These are phyloP conservation scores for Neospora caninum DNA, from an alignment of 169 alveolate genomes.

Conservation along the genomic window DNA sequence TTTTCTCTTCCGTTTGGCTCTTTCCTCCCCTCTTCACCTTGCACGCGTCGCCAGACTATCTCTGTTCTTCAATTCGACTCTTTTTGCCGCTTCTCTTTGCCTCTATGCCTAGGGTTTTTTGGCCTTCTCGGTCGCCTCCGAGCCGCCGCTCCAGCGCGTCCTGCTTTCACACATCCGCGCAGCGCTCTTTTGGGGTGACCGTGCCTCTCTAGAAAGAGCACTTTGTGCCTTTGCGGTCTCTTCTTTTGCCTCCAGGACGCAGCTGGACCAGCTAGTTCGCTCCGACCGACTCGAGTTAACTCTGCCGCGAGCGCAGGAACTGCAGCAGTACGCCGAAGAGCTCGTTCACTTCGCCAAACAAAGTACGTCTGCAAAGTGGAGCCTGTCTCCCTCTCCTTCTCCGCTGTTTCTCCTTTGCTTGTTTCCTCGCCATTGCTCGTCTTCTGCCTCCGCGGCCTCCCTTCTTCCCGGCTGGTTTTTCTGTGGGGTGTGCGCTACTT, in stretches of 20 bases:
- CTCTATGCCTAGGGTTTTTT: no score
- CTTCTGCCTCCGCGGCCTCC: no score
- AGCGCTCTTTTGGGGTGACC: not conserved
- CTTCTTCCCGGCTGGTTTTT: no score
- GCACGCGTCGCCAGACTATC: no score
- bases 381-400: slow-evolving; percentile 72
- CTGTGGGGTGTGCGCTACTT: no score
- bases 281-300: slow-evolving; percentile 85
- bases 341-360: slow-evolving; percentile 83
- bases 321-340: slow-evolving; percentile 90
- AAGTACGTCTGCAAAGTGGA: slow-evolving; percentile 69
- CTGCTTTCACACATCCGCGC: no score
- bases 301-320: slow-evolving; percentile 84
- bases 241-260: slow-evolving; percentile 70
- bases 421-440: not conserved
- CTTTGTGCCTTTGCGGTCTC: not conserved
- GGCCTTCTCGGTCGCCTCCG: no score
- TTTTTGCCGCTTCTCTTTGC: no score
- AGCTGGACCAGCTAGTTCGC: slow-evolving; percentile 80
- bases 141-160: no score
- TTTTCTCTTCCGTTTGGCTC: not conserved
- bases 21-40: not conserved
- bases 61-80: no score
- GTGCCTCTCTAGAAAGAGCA: not conserved
- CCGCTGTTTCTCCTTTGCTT: not conserved